These are phyloP conservation scores for Lodderomyces parapsilosis DNA, from an alignment of 1,139 yeast species.

Conservation along the genomic window DNA sequence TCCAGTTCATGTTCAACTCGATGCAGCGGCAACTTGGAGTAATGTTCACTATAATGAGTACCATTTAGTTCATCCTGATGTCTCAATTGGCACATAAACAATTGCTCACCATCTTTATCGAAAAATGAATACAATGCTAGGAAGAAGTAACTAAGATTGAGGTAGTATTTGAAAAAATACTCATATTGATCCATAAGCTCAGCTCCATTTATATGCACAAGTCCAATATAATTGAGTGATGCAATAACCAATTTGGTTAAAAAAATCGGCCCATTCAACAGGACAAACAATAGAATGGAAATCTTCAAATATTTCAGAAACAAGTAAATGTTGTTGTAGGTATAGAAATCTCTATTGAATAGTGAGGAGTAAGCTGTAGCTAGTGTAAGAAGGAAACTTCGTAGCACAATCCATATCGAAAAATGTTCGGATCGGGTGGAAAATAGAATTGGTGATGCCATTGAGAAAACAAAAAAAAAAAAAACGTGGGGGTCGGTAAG, in stretches of 20 bases:
- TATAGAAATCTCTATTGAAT: slow-evolving; percentile 39
- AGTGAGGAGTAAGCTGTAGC: slow-evolving; percentile 50
- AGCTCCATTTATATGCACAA: not conserved
- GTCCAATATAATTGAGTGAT: slow-evolving; percentile 14
- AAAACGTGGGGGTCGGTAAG: not conserved
- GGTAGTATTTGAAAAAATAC: slow-evolving; percentile 35
- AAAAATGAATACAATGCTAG: slow-evolving; percentile 38
- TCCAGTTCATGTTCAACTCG: slow-evolving; percentile 26
- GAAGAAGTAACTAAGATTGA: slow-evolving; percentile 44
- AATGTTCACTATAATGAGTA: slow-evolving; percentile 3
- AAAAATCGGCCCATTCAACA: slow-evolving; percentile 34
- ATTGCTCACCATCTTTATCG: slow-evolving; percentile 35
- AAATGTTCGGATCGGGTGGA: slow-evolving; percentile 29
- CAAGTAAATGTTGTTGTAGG: slow-evolving; percentile 30
- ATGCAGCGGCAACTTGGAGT: slow-evolving; percentile 6
- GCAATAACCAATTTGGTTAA: slow-evolving; percentile 10
- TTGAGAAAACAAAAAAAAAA: slow-evolving; percentile 6
- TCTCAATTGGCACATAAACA: slow-evolving; percentile 39
- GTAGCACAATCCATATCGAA: slow-evolving; percentile 42
- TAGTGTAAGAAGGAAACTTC: slow-evolving; percentile 56
- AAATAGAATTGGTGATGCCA: slow-evolving; percentile 27
- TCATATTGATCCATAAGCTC: slow-evolving; percentile 14
- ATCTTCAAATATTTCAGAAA: slow-evolving; percentile 31
- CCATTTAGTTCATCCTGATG: slow-evolving; percentile 31
- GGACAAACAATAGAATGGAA: slow-evolving; percentile 37